Conservation (phyloP, 129 eudicot species). For the Lonicera japonica region DNA sequence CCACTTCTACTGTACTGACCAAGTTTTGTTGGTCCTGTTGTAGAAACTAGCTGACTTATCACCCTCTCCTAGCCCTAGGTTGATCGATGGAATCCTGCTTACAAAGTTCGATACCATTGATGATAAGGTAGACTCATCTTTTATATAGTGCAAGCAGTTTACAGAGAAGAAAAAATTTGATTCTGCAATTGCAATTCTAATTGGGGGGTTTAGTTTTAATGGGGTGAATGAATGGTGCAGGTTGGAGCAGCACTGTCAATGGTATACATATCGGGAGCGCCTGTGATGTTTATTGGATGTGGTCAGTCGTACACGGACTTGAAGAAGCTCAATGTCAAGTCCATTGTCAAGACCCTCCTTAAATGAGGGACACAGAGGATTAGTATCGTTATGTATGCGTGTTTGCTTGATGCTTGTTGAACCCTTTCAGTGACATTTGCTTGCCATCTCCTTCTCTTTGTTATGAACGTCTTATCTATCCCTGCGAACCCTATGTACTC, state of each 20-base stretch:
- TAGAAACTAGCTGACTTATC: constrained; percentile 94
- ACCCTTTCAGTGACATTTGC: constrained; percentile 2
- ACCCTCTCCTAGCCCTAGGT: constrained; percentile 72
- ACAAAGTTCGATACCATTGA: constrained; percentile 97
- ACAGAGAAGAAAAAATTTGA: too few species aligned
- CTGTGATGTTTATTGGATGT: constrained; percentile 98
- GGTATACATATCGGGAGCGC: constrained; percentile 98
- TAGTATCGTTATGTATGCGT: not conserved
- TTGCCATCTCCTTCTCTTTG: not conserved
- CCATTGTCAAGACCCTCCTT: constrained; percentile 87
- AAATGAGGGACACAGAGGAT: constrained; percentile 32
- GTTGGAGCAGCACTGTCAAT: constrained; percentile 99
- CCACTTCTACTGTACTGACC: not conserved
- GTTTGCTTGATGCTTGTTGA: not conserved
- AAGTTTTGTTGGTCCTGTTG: constrained; percentile 6
- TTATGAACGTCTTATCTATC: not conserved
- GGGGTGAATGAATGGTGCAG: constrained; percentile 21
- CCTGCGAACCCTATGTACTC: not conserved
- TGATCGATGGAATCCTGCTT: constrained; percentile 97
- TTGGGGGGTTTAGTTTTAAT: not conserved
- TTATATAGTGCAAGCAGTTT: not conserved
- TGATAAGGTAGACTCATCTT: constrained; percentile 52
- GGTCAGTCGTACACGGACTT: constrained; percentile 96
- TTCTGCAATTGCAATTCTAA: not conserved
- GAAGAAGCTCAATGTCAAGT: constrained; percentile 92